A percentile compares a stretch with the other conserved stretches of the same genome.
Evolutionary conservation across 1,284 basidiomycete species (phyloP).

Genomic region (Marasmius tenuissimus): DNA sequence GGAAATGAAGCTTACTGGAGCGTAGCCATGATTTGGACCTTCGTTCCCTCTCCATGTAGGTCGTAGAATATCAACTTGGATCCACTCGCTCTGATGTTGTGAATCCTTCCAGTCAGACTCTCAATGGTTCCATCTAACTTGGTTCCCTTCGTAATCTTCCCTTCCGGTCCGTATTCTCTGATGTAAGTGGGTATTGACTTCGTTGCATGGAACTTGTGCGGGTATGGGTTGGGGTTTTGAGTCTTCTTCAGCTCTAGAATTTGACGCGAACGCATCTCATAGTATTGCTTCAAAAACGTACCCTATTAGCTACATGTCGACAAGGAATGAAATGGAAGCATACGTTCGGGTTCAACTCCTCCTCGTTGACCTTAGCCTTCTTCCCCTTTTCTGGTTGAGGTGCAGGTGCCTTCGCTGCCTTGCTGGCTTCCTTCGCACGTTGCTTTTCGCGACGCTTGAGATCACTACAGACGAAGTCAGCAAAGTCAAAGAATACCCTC

Average conservation of each 20-base stretch:
- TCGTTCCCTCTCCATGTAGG: slow-evolving; percentile 88
- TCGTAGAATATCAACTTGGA: slow-evolving; percentile 95
- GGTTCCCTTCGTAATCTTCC: slow-evolving; percentile 63
- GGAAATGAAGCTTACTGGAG: slow-evolving; percentile 66
- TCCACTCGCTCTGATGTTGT: slow-evolving; percentile 85
- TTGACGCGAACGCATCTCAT: slow-evolving; percentile 87
- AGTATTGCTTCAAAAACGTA: slow-evolving; percentile 78
- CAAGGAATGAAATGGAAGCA: slow-evolving; percentile 26
- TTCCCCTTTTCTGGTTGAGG: slow-evolving; percentile 38
- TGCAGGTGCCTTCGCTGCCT: slow-evolving; percentile 75
- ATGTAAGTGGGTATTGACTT: slow-evolving; percentile 82
- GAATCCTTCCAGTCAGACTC: slow-evolving; percentile 86
- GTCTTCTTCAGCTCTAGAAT: slow-evolving; percentile 87
- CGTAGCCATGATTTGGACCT: slow-evolving; percentile 95
- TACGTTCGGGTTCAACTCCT: slow-evolving; percentile 83
- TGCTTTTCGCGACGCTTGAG: slow-evolving; percentile 89
- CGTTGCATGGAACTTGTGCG: slow-evolving; percentile 97
- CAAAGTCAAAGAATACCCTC: slow-evolving; percentile 25
- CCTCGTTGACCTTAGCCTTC: slow-evolving; percentile 53
- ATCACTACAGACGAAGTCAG: slow-evolving; percentile 60
- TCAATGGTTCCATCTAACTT: slow-evolving; percentile 55
- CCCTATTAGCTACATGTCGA: background rate
- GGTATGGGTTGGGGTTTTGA: slow-evolving; percentile 91
- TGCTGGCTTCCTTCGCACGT: slow-evolving; percentile 82
- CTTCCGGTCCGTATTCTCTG: slow-evolving; percentile 72